Base-by-base conservation (phyloP, 2,329 filamentous ascomycete genomes). In the Microcera coccophila region DNA sequence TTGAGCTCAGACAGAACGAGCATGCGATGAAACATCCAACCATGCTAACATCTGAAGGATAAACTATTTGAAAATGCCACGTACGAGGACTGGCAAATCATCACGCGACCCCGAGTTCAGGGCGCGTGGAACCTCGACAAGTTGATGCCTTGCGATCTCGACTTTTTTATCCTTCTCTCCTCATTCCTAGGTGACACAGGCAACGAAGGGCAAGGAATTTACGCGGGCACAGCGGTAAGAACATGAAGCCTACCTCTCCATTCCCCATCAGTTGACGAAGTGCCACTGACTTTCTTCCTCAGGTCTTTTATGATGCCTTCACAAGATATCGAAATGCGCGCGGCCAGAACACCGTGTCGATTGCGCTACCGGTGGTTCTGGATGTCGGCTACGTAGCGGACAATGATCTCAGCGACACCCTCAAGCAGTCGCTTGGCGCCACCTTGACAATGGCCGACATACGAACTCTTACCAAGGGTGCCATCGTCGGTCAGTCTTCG, bases 241-340 rank as follows among this genome's bases (percentile, higher is more conserved):
- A n/a, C n/a, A n/a, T n/a, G n/a, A n/a, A 17, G 14, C 14, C 33
- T 18, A 16, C 19, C 24, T 9, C 14, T 28, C 24, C 14, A 9
- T 9, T 28, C 9, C 9, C 14, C 24, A 14, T 28, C 24, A 18
- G n/a, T 36, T 9, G 15, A 14, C 24, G 24, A 9, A 28, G 14
- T 16, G 12, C 15, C 4, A 19, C 33, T 36, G 12, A 36, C 5
- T 36, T 19, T 17, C 5, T 15, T 5, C 7, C 14, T 14, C 70
- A 71, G 47, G 57, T 59, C n/a, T 73, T 64, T 50, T 53, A 67
- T 41, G 62, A 69, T 32, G 56, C 61, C 4, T 61, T 72, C 24
- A 62, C 59, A 11, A 56, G 59, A 8, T 65, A 64, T 39, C 61
- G 69, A 24, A 41, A 36, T 18, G 3, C 33, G 14, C 17, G 17